Base-by-base conservation (phyloP, 257 asterid species). In the Verbena officinalis region DNA sequence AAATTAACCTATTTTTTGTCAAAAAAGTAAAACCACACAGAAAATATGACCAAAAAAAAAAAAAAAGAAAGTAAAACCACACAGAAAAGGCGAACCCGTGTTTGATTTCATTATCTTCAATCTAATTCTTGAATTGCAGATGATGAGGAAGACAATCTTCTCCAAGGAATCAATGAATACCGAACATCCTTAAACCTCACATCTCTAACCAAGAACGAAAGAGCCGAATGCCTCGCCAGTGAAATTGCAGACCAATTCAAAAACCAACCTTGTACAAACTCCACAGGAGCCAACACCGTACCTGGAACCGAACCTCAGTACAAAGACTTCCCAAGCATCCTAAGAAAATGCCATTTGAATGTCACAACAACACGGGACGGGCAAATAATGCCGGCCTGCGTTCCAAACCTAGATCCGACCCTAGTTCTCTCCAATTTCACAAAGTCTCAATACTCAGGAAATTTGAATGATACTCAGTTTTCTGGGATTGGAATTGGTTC, bases 351-450 rank as follows among this genome's bases (percentile, higher is more conserved):
- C 75, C 76, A 84, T 33, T 58, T 92, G 67, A 89, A 92, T 9
- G 89, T 80, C 69, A 83, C 96, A 54, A 81, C 86, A 53, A 92
- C 91, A 16, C 72, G 98, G 61, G 98, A 92, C 16, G 98, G 97
- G 9, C 83, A 75, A 27, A 78, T 92, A 55, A 7, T 92, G 81
- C 97, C 96, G 20, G 91, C 93, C 4, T 92, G 97, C 69, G 87
- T 89, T 48, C 98, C 96, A 56, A 73, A 73, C 51, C 96, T 92
- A 13, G 81, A 73, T 5, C 69, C 78, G 1, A 14, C 33, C 54
- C 81, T 87, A 9, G 96, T 92, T 12, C 84, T 84, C 7, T 70
- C 95, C 59, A 92, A 92, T 70, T 92, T 74, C 59, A 92, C 97
- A 0, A 49, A 31, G 69, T 82, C 97, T 0, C 89, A 76, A 67